Evolutionary conservation across 2,329 filamentous ascomycete genomes (phyloP).

Genomic region (Alternaria ethzedia): DNA sequence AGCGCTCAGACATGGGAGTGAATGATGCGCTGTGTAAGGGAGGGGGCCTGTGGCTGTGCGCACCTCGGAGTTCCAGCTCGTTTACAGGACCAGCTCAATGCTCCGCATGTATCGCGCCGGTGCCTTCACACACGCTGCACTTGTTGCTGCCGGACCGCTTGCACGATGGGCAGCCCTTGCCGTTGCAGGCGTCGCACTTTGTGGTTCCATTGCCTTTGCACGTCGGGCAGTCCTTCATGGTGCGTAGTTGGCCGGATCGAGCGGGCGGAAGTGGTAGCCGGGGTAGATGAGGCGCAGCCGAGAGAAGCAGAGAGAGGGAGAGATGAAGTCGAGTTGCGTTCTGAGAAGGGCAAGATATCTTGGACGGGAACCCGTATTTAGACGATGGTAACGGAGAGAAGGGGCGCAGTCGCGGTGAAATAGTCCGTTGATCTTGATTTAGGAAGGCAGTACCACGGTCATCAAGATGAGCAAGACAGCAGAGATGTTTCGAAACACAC

Average conservation of each 20-base stretch:
- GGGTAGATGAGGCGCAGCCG: not conserved
- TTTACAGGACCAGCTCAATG: conserved; percentile 16
- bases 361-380: not conserved
- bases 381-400: not conserved
- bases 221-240: conserved; percentile 42
- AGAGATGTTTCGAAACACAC: conserved; percentile 7
- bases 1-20: conserved; percentile 1
- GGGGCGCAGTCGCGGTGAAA: conserved; percentile 5
- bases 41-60: conserved; percentile 3
- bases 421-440: not conserved
- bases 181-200: conserved; percentile 45
- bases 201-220: conserved; percentile 42
- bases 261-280: conserved; percentile 15
- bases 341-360: not conserved
- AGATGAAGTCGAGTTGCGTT: not conserved
- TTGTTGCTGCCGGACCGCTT: conserved; percentile 36
- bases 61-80: conserved; percentile 1
- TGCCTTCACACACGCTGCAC: conserved; percentile 43
- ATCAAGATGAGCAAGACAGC: conserved; percentile 6
- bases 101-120: conserved; percentile 42
- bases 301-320: not conserved
- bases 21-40: conserved; percentile 1
- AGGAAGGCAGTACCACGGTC: not conserved
- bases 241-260: conserved; percentile 9
- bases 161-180: conserved; percentile 36